Conservation (phyloP, 148 eudicot species). For the Persicaria maculosa region DNA sequence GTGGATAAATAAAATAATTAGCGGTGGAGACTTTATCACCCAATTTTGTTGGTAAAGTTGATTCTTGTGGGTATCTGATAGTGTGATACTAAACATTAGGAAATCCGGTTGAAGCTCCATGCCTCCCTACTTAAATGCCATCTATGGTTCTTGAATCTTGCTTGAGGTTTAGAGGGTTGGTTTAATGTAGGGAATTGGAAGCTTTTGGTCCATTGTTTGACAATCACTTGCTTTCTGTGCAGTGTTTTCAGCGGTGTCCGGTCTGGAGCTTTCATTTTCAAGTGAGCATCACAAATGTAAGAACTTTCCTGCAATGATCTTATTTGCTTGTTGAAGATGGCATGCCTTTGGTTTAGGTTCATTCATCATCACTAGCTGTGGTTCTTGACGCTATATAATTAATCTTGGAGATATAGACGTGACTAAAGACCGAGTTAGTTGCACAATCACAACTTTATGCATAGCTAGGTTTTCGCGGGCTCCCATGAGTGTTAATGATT, state of each 20-base stretch:
- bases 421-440: not conserved
- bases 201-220: not conserved
- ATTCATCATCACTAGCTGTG: not conserved
- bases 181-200: not conserved
- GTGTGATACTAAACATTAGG: not conserved
- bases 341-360: not conserved
- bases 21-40: too few relatives aligned
- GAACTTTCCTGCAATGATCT: slow-evolving; percentile 9
- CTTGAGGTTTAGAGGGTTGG: not conserved
- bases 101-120: not conserved
- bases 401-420: not conserved
- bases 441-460: not conserved
- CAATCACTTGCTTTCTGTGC: slow-evolving; percentile 22
- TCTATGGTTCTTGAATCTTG: not conserved
- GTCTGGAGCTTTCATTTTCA: slow-evolving; percentile 60
- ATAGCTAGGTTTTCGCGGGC: not conserved
- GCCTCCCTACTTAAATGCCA: not conserved
- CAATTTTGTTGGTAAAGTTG: not conserved
- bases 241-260: slow-evolving; percentile 74
- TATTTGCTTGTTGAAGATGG: not conserved
- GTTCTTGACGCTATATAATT: not conserved
- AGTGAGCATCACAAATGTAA: slow-evolving; percentile 58
- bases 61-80: not conserved
- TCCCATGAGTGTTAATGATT: not conserved
- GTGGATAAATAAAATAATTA: too few relatives aligned